Base-by-base conservation (phyloP, 2,329 filamentous ascomycete genomes). In the Neofusicoccum ribis region DNA sequence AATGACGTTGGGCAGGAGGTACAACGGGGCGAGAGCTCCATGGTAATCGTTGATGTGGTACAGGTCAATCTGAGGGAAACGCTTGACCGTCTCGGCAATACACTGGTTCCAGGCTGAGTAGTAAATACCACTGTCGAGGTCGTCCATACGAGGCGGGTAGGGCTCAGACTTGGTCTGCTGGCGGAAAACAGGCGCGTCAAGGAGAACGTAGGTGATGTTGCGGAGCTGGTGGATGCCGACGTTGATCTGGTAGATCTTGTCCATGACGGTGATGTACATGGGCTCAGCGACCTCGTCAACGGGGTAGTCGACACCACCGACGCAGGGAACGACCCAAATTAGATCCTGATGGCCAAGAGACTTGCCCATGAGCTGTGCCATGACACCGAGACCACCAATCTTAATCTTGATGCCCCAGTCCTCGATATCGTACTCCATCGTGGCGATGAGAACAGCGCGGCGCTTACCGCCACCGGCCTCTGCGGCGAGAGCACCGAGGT, bases 371-470 rank as follows among this genome's bases (percentile, higher is more conserved):
- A 90, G 78, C 69, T 88, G 86, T 39, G 88, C 87, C 88, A 90
- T 90, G 67, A 89, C 88, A 73, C 88, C 88, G 4, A 90, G 80
- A 67, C 88, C 88, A 66, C 88, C 88, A 52, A 90, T 90, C 77
- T 90, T 90, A 77, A 90, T 87, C 75, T 89, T 90, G 77, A 90
- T 88, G 3, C 77, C 82, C 86, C 88, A 90, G 72, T 90, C 88
- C 64, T 88, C 86, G 67, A 90, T 89, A 67, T 90, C 87, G 75
- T 90, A 90, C 74, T 90, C 88, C 86, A 90, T 89, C 6, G 88
- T 90, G 12, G 87, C 88, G 62, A 90, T 88, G 41, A 60, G 56
- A 60, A 60, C 56, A 27, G 56, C 43, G 41, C 56, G 56, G 39
- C 56, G 56, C 43, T 60, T 60, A 14, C 56, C 56, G 31, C 11